Percentiles rank a stretch among this genome's conserved stretches.
These are phyloP conservation scores for Verbena officinalis DNA, from an alignment of 257 asterid genomes.

Conservation along the genomic window DNA sequence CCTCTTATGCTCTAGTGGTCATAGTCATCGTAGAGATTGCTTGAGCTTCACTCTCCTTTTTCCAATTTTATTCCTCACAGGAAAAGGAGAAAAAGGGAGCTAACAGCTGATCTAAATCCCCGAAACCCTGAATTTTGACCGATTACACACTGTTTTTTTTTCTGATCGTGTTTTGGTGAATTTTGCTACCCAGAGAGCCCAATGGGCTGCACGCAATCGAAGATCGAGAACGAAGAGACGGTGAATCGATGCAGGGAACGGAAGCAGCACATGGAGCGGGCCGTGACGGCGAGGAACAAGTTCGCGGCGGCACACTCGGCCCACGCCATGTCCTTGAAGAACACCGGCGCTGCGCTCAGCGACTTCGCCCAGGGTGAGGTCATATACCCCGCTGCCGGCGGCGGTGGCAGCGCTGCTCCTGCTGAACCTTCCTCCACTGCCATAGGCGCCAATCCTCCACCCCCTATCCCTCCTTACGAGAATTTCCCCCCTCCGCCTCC, in stretches of 20 bases:
- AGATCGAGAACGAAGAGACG: slow-evolving; percentile 91
- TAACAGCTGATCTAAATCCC: slow-evolving; percentile 31
- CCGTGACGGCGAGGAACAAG: slow-evolving; percentile 81
- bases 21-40: slow-evolving; percentile 32
- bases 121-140: slow-evolving; percentile 19
- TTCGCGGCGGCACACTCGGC: slow-evolving; percentile 95
- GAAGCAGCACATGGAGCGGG: slow-evolving; percentile 74
- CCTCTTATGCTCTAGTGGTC: slow-evolving; percentile 12
- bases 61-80: slow-evolving; percentile 21
- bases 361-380: slow-evolving; percentile 91
- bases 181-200: slow-evolving; percentile 1
- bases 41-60: slow-evolving; percentile 30
- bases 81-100: neutral
- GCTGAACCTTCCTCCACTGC: slow-evolving; percentile 27
- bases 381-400: slow-evolving; percentile 37
- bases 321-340: slow-evolving; percentile 77
- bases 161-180: slow-evolving; percentile 5
- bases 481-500: slow-evolving; percentile 76
- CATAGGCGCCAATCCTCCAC: slow-evolving; percentile 36
- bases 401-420: slow-evolving; percentile 28
- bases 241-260: slow-evolving; percentile 93
- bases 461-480: slow-evolving; percentile 54
- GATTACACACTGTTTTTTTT: neutral
- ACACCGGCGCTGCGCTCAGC: slow-evolving; percentile 94
- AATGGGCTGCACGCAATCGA: slow-evolving; percentile 93